Conservation (phyloP, 305 asterid genomes). For the Fraxinus dipetala region DNA sequence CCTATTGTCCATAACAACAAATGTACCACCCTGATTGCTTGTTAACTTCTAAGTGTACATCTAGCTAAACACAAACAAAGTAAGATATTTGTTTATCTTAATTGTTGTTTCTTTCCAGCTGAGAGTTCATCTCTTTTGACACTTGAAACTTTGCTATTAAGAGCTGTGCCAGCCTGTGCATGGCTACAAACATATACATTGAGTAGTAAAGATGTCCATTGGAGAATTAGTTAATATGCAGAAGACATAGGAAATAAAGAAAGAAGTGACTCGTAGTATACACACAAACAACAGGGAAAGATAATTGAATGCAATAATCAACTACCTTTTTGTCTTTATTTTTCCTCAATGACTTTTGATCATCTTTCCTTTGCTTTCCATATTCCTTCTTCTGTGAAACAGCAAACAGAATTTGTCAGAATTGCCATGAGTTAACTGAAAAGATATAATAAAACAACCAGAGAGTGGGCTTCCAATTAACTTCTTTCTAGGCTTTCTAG, state of each 20-base stretch:
- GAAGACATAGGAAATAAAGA: slow-evolving; percentile 6
- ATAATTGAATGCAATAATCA: slow-evolving; percentile 15
- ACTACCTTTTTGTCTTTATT: slow-evolving; percentile 79
- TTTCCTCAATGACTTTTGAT: slow-evolving; percentile 55
- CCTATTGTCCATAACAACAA: not conserved
- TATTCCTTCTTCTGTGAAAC: slow-evolving; percentile 78
- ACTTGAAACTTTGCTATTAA: not conserved
- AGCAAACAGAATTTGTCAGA: slow-evolving; percentile 28
- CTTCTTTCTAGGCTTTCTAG: not conserved
- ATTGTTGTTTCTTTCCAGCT: not conserved
- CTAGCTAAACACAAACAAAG: not conserved
- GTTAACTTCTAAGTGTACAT: not conserved
- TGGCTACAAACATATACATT: not conserved
- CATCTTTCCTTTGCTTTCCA: slow-evolving; percentile 85
- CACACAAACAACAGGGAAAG: slow-evolving; percentile 10
- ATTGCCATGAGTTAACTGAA: slow-evolving; percentile 9
- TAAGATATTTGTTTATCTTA: not conserved
- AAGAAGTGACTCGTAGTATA: not conserved
- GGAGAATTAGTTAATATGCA: not conserved
- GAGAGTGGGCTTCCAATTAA: not conserved
- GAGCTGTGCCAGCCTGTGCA: not conserved
- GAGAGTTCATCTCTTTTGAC: not conserved
- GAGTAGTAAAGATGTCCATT: not conserved
- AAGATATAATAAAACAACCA: not conserved
- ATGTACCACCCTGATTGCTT: not conserved